Evolutionary conservation across 2,329 filamentous ascomycete species (phyloP).

Genomic region (Fusarium xylarioides): DNA sequence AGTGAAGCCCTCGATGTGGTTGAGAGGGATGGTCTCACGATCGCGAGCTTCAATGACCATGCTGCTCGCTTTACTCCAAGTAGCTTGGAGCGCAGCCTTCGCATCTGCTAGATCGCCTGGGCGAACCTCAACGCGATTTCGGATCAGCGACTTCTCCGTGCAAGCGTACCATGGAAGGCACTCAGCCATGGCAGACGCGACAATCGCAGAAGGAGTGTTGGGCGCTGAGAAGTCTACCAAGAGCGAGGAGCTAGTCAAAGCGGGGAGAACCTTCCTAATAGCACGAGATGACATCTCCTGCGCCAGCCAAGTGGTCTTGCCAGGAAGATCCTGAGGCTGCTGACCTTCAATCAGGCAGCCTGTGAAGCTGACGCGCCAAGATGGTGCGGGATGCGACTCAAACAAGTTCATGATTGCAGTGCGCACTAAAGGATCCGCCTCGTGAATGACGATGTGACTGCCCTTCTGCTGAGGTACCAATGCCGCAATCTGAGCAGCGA

Average conservation of each 20-base stretch:
- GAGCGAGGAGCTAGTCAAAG: not conserved
- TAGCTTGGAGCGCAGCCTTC: not conserved
- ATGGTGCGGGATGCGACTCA: not conserved
- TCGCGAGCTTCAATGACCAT: not conserved
- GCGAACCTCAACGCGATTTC: not conserved
- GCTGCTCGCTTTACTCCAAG: not conserved
- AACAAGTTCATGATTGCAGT: not conserved
- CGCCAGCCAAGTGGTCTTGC: not conserved
- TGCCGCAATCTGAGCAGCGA: not conserved
- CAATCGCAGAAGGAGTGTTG: not conserved
- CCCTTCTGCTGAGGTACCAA: not conserved
- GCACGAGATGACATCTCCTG: not conserved
- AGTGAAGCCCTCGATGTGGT: not conserved
- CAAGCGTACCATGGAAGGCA: not conserved
- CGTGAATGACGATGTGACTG: not conserved
- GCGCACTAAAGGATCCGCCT: not conserved
- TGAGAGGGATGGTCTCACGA: not conserved
- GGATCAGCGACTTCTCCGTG: not conserved
- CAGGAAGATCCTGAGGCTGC: not conserved
- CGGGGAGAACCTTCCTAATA: not conserved
- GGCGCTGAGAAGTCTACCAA: not conserved
- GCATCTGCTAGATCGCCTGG: not conserved
- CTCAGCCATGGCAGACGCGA: not conserved
- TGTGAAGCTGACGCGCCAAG: not conserved
- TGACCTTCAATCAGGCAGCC: not conserved